These are phyloP conservation scores for Vicia villosa DNA, from an alignment of 306 rosid genomes.

Conservation along the genomic window DNA sequence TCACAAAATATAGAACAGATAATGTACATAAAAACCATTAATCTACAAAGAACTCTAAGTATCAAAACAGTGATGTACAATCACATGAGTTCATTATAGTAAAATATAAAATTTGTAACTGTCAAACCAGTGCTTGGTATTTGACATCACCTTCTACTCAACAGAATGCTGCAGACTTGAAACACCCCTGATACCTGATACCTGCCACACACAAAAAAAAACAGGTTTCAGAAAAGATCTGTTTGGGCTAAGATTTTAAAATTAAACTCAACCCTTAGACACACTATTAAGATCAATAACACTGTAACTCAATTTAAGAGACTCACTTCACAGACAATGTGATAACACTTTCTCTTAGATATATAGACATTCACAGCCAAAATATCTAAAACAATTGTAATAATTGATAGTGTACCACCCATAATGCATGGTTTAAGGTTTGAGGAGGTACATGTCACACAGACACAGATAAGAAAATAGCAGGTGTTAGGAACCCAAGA, in stretches of 20 bases:
- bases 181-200: slow-evolving; percentile 40
- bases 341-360: slow-evolving; percentile 3
- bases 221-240: slow-evolving; percentile 24
- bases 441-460: background rate
- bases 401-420: background rate
- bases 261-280: slow-evolving; percentile 1
- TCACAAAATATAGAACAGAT: slow-evolving; percentile 36
- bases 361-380: background rate
- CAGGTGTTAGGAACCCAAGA: no score
- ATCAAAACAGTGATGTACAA: slow-evolving; percentile 40
- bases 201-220: slow-evolving; percentile 51
- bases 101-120: slow-evolving; percentile 39
- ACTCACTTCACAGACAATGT: background rate
- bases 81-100: slow-evolving; percentile 46
- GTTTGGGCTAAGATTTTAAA: slow-evolving; percentile 2
- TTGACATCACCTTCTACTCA: slow-evolving; percentile 55
- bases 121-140: slow-evolving; percentile 50
- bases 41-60: slow-evolving; percentile 39
- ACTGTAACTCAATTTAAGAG: background rate
- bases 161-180: slow-evolving; percentile 53
- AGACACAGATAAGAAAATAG: background rate
- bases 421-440: background rate
- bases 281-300: slow-evolving; percentile 17
- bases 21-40: slow-evolving; percentile 40
- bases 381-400: background rate